Conservation (phyloP, 305 asterid species). For the Solanum hybrid region DNA sequence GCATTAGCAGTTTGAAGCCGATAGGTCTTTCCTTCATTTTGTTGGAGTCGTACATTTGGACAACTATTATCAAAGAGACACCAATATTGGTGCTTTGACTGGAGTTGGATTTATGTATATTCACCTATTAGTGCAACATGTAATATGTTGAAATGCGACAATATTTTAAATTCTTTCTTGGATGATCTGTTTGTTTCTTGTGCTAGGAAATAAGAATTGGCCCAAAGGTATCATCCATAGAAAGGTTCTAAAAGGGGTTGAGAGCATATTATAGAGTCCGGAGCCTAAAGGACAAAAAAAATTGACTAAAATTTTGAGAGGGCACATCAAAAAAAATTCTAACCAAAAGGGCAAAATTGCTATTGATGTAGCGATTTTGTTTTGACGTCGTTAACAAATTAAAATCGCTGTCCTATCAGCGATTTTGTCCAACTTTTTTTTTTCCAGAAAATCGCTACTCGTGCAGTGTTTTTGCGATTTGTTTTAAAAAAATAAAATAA, state of each 20-base stretch:
- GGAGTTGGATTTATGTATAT: background rate
- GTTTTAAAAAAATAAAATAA: too few relatives aligned
- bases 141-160: background rate
- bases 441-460: too few relatives aligned
- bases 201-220: background rate
- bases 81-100: background rate
- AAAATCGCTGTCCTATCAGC: too few relatives aligned
- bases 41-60: background rate
- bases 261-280: background rate
- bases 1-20: constrained; percentile 2
- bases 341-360: too few relatives aligned
- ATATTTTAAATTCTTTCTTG: background rate
- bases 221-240: background rate
- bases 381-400: too few relatives aligned
- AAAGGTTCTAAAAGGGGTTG: background rate
- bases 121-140: background rate
- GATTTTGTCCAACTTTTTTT: too few relatives aligned
- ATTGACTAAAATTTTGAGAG: too few relatives aligned
- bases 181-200: background rate
- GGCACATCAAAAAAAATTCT: too few relatives aligned
- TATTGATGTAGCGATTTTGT: too few relatives aligned
- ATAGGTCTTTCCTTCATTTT: constrained; percentile 10
- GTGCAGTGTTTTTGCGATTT: too few relatives aligned
- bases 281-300: too few relatives aligned
- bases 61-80: background rate